A percentile compares a stretch with the other conserved stretches of the same genome.
These are phyloP conservation scores for Pyrus hybrid DNA, from an alignment of 331 rosid genomes.

Conservation along the genomic window DNA sequence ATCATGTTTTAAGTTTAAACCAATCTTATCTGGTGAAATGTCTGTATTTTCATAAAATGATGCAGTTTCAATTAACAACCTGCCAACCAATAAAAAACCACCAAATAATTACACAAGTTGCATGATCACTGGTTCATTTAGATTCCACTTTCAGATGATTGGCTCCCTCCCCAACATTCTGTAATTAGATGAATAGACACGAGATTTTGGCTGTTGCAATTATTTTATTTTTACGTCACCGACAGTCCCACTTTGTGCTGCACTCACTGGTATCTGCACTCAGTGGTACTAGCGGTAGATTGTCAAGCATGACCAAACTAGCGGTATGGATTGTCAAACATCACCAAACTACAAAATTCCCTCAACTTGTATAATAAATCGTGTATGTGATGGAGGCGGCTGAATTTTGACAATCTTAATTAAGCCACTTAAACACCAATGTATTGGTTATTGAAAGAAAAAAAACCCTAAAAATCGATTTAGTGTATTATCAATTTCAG, in stretches of 20 bases:
- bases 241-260: not conserved
- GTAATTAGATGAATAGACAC: not conserved
- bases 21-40: not conserved
- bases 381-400: not conserved
- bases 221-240: not conserved
- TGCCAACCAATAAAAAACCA: not conserved
- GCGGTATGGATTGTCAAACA: too few species aligned
- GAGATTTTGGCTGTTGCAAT: not conserved
- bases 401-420: too few species aligned
- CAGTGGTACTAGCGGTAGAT: not conserved
- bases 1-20: not conserved
- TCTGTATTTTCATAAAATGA: too few species aligned
- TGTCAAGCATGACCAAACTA: too few species aligned
- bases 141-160: not conserved
- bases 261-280: too few species aligned
- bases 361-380: too few species aligned
- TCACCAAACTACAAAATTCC: not conserved
- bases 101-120: not conserved
- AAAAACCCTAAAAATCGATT: too few species aligned
- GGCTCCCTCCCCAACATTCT: not conserved
- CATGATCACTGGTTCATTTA: not conserved
- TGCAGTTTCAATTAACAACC: too few species aligned
- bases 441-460: too few species aligned
- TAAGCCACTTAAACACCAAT: not conserved
- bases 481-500: not conserved